Evolutionary conservation across 108 stramenopile genomes (phyloP), one percentile per base, ranked within the genome.

Genomic region (Cyclostephanos invisitatus): DNA sequence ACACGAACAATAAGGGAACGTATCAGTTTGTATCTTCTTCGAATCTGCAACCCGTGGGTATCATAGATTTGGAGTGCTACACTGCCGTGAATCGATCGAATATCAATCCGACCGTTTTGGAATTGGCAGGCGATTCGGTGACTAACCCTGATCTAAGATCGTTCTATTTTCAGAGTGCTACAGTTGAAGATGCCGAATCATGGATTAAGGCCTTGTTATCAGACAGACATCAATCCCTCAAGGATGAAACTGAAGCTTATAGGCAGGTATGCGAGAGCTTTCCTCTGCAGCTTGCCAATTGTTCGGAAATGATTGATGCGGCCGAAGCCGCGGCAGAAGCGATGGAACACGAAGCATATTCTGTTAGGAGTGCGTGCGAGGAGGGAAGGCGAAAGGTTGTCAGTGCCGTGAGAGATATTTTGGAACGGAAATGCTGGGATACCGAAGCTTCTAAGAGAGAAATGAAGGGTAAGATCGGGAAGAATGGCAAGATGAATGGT

Each of bases 21-120:
- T 79, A 79, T 54, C 71, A 79, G 32, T 79, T 79, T 28, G 71
- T 68, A 22, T 37, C 72, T 17, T 55, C 80, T 1, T 73, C 76
- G 1, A 83, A 83, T 42, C 44, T 90, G 9, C 83, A 85, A 70
- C 95, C 92, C 7, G 82, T 90, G 28, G 97, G 97, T 7, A 96
- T 98, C 61, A 97, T 98, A 74, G 97, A 98, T 83, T 74, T 98
- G 64, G 97, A 98, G 66, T 94, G 92, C 65, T 98, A 97, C 83
- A 91, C 91, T 3, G 83, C 85, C 3, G 86, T 97, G 17, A 87
- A 93, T 69, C 80, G 92, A 3, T 85, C 84, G 37, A 74, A 77
- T 11, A 68, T 83, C 32, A 89, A 95, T 58, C 73, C 85, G 7
- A 79, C 83, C n/a, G 77, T 91, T 0, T 77, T 95, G 80, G 90